phyloP scores from a whole-genome alignment of 2,329 filamentous ascomycete species.

The Chaetomiaceae sp. region DNA sequence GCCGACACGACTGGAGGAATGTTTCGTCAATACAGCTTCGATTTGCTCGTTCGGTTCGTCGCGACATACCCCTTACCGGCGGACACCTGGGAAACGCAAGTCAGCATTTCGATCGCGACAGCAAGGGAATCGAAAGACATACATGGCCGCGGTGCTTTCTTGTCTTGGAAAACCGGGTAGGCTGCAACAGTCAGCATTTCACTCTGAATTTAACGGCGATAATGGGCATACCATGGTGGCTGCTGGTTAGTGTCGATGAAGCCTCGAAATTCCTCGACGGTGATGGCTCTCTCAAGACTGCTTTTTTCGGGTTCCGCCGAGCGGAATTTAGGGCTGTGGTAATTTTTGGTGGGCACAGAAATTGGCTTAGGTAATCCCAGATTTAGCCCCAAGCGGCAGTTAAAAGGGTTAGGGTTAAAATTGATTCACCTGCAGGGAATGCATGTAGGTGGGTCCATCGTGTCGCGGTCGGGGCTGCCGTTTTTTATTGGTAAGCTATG shows the following conservation, averaged over 20 bases:
- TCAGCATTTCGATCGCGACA: constrained; percentile 29
- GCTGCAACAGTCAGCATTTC: constrained; percentile 37
- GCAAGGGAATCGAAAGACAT: constrained; percentile 20
- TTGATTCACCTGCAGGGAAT: too few relatives aligned
- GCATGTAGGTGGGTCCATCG: too few relatives aligned
- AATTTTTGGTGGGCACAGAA: constrained; percentile 29
- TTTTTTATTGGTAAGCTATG: too few relatives aligned
- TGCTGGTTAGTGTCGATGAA: constrained; percentile 29
- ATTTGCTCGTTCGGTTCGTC: constrained; percentile 18
- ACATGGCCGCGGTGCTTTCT: constrained; percentile 65
- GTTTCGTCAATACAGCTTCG: constrained; percentile 23
- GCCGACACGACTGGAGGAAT: constrained; percentile 64
- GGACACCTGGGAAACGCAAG: constrained; percentile 66
- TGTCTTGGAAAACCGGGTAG: constrained; percentile 71
- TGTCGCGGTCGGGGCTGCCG: too few relatives aligned
- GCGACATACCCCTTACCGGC: constrained; percentile 72
- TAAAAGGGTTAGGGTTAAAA: constrained; percentile 19
- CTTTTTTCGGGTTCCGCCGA: constrained; percentile 23
- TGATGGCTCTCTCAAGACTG: constrained; percentile 25
- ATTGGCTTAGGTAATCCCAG: constrained; percentile 19
- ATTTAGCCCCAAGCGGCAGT: constrained; percentile 9
- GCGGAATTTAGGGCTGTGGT: constrained; percentile 29
- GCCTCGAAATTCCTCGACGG: constrained; percentile 26
- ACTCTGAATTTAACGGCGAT: background rate
- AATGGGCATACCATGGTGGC: constrained; percentile 28